Percentiles rank a stretch among this genome's conserved stretches.
Evolutionary conservation across 2,329 filamentous ascomycete genomes (phyloP).

Genomic region (Botryotinia convoluta): DNA sequence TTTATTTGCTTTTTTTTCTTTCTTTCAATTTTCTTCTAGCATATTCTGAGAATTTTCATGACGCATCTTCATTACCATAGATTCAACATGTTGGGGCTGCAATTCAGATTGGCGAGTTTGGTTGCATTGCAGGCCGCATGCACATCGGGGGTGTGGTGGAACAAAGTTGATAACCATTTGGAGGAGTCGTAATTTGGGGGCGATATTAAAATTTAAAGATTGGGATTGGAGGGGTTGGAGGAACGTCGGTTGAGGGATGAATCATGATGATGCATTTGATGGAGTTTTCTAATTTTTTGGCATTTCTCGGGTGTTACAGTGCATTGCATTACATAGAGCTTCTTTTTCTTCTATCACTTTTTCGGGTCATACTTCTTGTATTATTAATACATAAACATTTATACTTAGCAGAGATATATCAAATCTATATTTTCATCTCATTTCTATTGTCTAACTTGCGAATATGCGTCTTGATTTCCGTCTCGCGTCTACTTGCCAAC

Average conservation of each 20-base stretch:
- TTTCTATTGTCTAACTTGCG: background rate
- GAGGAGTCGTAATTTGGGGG: background rate
- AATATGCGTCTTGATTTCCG: background rate
- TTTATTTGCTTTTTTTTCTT: background rate
- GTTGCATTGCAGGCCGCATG: background rate
- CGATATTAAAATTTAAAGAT: background rate
- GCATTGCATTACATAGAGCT: background rate
- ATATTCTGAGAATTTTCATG: background rate
- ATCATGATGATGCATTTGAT: conserved; percentile 1
- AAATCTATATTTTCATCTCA: background rate
- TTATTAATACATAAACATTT: background rate
- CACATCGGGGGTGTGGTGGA: background rate
- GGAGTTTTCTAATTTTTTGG: background rate
- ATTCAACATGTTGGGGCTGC: background rate
- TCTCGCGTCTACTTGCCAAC: conserved; percentile 33
- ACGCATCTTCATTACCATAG: background rate
- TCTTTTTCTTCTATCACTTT: background rate
- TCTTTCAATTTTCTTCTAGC: background rate
- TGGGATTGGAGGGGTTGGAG: background rate
- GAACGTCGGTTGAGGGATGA: background rate
- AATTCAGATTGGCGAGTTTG: conserved; percentile 1
- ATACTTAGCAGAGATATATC: background rate
- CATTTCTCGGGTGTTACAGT: background rate
- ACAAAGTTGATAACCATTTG: background rate
- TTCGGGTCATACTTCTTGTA: background rate